Percentiles rank a stretch among this genome's conserved stretches.
These are phyloP conservation scores for Macrocybe gigantea DNA, from an alignment of 768 basidiomycete genomes.

Conservation along the genomic window DNA sequence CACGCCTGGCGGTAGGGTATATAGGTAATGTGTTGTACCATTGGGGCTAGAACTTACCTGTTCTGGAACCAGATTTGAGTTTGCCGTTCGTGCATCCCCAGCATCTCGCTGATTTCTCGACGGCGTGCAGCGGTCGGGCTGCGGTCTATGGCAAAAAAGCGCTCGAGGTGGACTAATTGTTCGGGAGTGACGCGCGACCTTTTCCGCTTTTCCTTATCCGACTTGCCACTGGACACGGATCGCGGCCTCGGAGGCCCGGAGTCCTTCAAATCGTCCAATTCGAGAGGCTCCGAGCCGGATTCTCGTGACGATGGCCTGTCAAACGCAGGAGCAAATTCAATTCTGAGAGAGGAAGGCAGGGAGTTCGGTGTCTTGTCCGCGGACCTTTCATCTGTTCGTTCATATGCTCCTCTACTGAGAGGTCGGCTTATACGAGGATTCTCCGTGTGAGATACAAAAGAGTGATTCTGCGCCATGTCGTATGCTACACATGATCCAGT, in stretches of 20 bases:
- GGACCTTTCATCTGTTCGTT: constrained; percentile 16
- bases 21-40: constrained; percentile 1
- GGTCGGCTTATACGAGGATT: constrained; percentile 12
- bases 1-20: constrained; percentile 44
- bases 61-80: constrained; percentile 92
- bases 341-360: constrained; percentile 14
- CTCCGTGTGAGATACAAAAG: constrained; percentile 5
- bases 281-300: constrained; percentile 12
- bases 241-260: constrained; percentile 29
- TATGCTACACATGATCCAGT: constrained; percentile 12
- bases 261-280: constrained; percentile 25
- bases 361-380: constrained; percentile 11
- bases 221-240: constrained; percentile 23
- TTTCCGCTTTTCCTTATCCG: constrained; percentile 58
- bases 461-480: constrained; percentile 17
- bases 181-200: constrained; percentile 76
- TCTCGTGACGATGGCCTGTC: constrained; percentile 6
- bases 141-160: constrained; percentile 59
- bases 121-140: constrained; percentile 69
- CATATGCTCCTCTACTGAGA: constrained; percentile 7
- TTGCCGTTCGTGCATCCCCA: constrained; percentile 84
- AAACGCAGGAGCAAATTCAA: background rate
- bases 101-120: constrained; percentile 64
- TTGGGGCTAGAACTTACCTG: constrained; percentile 35
- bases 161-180: constrained; percentile 73